Conservation (phyloP, 2,329 filamentous ascomycete genomes). For the Xylariaceae sp. region DNA sequence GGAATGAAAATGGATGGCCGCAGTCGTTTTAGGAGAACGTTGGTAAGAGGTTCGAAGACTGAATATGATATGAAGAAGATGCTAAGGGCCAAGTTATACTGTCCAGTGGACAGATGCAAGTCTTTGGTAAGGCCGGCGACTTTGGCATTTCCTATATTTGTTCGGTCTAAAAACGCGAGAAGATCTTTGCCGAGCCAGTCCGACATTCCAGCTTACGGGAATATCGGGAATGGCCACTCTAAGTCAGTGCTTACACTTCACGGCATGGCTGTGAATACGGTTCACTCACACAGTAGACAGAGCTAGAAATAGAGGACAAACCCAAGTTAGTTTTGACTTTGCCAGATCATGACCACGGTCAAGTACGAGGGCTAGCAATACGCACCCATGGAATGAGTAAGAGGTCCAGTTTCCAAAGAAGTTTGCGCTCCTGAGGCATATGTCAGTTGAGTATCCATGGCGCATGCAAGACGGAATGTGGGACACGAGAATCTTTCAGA, state of each 20-base stretch:
- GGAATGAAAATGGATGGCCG: slow-evolving; percentile 77
- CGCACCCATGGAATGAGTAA: slow-evolving; percentile 35
- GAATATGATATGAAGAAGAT: slow-evolving; percentile 88
- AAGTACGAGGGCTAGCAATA: not conserved
- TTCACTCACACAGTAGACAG: slow-evolving; percentile 17
- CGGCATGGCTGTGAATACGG: too few relatives aligned
- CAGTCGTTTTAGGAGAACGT: slow-evolving; percentile 72
- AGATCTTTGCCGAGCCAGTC: too few relatives aligned
- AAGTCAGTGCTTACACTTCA: too few relatives aligned
- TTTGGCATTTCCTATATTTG: slow-evolving; percentile 70
- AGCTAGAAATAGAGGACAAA: slow-evolving; percentile 13
- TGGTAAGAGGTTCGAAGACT: slow-evolving; percentile 73
- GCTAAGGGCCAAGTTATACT: slow-evolving; percentile 73
- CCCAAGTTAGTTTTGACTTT: too few relatives aligned
- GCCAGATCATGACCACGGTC: too few relatives aligned
- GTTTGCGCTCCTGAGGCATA: slow-evolving; percentile 28
- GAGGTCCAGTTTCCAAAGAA: slow-evolving; percentile 32
- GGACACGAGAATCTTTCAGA: not conserved
- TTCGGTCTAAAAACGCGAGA: slow-evolving; percentile 69
- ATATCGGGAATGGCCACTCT: too few relatives aligned
- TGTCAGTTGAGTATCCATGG: slow-evolving; percentile 14
- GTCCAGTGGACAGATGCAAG: slow-evolving; percentile 55
- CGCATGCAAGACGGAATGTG: not conserved
- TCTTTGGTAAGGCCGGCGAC: slow-evolving; percentile 52
- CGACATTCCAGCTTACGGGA: too few relatives aligned